Evolutionary conservation across 1,139 yeast species (phyloP).

Genomic region (Geotrichum cucujoidarum): DNA sequence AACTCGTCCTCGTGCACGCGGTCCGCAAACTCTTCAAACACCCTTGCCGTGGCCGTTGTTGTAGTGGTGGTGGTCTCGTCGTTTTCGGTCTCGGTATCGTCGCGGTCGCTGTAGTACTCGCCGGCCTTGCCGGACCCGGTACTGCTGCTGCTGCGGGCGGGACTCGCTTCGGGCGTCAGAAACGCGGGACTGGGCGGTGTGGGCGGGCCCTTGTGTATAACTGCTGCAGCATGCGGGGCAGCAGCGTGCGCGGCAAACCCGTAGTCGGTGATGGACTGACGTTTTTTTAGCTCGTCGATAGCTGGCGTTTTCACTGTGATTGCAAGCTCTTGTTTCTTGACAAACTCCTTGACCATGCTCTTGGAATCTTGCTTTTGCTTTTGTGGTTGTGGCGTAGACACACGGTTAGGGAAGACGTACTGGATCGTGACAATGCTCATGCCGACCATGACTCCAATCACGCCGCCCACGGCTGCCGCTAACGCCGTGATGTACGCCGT

Average conservation of each 20-base stretch:
- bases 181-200: neutral
- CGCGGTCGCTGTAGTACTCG: slow-evolving; percentile 11
- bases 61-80: neutral
- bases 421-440: neutral
- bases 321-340: neutral
- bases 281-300: neutral
- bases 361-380: neutral
- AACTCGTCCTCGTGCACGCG: neutral
- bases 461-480: slow-evolving; percentile 1
- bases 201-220: too few species aligned
- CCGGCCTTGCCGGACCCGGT: slow-evolving; percentile 8
- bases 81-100: slow-evolving; percentile 8
- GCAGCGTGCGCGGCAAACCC: too few species aligned
- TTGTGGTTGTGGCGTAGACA: neutral
- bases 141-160: neutral
- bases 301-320: neutral
- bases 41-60: too few species aligned
- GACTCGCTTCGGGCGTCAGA: neutral
- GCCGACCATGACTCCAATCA: slow-evolving; percentile 4
- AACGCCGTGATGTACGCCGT: slow-evolving; percentile 1
- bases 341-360: slow-evolving; percentile 2
- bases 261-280: too few species aligned
- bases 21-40: neutral
- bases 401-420: neutral
- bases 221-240: too few species aligned